Conservation (phyloP, 805 yeast genomes). For the Cyberlindnera bimundalis region DNA sequence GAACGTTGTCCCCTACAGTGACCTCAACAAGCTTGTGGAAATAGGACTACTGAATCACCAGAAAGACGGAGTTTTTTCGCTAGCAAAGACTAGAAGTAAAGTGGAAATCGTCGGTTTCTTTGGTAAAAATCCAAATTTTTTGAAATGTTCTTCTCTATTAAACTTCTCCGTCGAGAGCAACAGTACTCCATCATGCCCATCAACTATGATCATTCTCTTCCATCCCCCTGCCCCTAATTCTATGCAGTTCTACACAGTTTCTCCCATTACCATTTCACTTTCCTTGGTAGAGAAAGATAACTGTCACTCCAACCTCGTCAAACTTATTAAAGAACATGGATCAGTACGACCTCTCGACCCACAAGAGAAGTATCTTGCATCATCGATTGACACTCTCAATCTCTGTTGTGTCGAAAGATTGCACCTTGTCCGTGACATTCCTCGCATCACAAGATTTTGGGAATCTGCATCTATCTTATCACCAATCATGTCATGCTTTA, state of each 20-base stretch:
- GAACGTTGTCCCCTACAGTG: slow-evolving; percentile 10
- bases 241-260: slow-evolving; percentile 72
- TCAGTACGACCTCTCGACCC: slow-evolving; percentile 5
- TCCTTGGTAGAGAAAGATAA: slow-evolving; percentile 15
- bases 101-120: slow-evolving; percentile 10
- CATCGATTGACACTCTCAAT: slow-evolving; percentile 18
- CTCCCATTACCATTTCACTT: slow-evolving; percentile 66
- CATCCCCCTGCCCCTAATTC: slow-evolving; percentile 67
- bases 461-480: slow-evolving; percentile 4
- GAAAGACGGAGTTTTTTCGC: neutral
- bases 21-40: slow-evolving; percentile 7
- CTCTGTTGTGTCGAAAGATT: slow-evolving; percentile 21
- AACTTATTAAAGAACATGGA: slow-evolving; percentile 11
- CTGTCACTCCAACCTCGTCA: neutral
- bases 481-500: neutral
- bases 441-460: slow-evolving; percentile 19
- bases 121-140: slow-evolving; percentile 1
- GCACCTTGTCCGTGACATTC: slow-evolving; percentile 10
- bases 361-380: slow-evolving; percentile 10
- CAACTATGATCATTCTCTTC: slow-evolving; percentile 46
- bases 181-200: slow-evolving; percentile 1
- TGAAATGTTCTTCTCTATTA: neutral
- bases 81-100: neutral
- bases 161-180: slow-evolving; percentile 3
- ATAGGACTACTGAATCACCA: neutral